Percentiles rank a stretch among this genome's conserved stretches.
Conservation (phyloP, 352 stramenopile genomes). For the Globisporangium mamillatum region DNA sequence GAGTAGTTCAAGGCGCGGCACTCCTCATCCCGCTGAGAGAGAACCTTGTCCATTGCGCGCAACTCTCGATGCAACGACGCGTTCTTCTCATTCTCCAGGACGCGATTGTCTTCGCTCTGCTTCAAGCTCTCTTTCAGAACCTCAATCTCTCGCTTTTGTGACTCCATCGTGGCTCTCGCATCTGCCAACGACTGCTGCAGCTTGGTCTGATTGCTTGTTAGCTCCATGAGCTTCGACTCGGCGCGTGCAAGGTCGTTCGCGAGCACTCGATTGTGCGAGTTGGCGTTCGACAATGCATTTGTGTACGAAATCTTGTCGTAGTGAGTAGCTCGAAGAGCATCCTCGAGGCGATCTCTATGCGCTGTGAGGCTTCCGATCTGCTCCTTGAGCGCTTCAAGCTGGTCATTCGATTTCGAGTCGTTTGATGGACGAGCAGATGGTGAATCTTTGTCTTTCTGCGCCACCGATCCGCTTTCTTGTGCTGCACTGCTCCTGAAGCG, state of each 20-base stretch:
- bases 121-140: constrained; percentile 57
- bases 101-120: constrained; percentile 45
- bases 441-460: background rate
- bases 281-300: constrained; percentile 70
- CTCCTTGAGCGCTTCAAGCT: constrained; percentile 35
- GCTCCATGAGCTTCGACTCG: constrained; percentile 54
- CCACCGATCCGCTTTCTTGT: background rate
- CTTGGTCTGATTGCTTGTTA: constrained; percentile 32
- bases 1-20: constrained; percentile 57
- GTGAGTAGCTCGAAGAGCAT: constrained; percentile 65
- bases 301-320: constrained; percentile 87
- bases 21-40: constrained; percentile 71
- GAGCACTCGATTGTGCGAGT: constrained; percentile 74
- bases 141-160: constrained; percentile 50
- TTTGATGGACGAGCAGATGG: background rate
- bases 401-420: constrained; percentile 3
- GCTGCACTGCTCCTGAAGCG: constrained; percentile 22
- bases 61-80: constrained; percentile 64
- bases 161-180: constrained; percentile 33
- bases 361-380: constrained; percentile 49
- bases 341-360: constrained; percentile 68
- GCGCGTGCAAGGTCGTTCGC: constrained; percentile 52
- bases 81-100: constrained; percentile 71
- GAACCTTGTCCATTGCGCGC: constrained; percentile 64
- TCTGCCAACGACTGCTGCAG: constrained; percentile 44